phyloP scores from a whole-genome alignment of 164 flowering plant species.

The Taxillus chinensis region DNA sequence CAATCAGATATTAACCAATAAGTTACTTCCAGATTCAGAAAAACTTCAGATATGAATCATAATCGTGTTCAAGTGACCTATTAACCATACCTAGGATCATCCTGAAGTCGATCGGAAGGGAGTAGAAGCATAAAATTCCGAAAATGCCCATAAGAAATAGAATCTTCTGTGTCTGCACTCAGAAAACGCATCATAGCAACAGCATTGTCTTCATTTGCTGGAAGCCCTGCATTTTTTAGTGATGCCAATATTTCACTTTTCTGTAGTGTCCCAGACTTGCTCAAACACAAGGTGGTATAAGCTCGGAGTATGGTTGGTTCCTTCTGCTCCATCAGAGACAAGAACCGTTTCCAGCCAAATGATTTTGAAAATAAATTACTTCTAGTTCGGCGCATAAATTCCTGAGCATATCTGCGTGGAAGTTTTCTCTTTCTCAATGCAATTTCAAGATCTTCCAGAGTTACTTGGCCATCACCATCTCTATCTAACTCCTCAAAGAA shows the following conservation, averaged over 20 bases:
- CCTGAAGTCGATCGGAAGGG: slow-evolving; percentile 88
- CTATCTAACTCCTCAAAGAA: slow-evolving; percentile 95
- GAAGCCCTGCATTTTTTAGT: slow-evolving; percentile 85
- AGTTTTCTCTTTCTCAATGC: slow-evolving; percentile 85
- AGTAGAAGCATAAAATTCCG: slow-evolving; percentile 93
- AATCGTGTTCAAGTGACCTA: slow-evolving; percentile 1
- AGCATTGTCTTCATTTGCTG: slow-evolving; percentile 92
- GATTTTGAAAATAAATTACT: slow-evolving; percentile 87
- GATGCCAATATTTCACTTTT: slow-evolving; percentile 86
- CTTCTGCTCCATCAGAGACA: slow-evolving; percentile 92
- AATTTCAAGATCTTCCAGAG: slow-evolving; percentile 86
- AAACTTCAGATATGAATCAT: not conserved
- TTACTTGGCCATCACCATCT: slow-evolving; percentile 96
- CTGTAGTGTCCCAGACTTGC: slow-evolving; percentile 92
- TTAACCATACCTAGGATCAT: slow-evolving; percentile 81
- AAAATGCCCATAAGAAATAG: slow-evolving; percentile 96
- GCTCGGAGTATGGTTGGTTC: slow-evolving; percentile 96
- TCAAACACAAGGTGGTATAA: slow-evolving; percentile 87
- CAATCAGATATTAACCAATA: not conserved
- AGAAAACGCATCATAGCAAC: slow-evolving; percentile 96
- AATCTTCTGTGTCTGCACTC: slow-evolving; percentile 76
- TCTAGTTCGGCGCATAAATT: slow-evolving; percentile 73
- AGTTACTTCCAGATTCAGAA: not conserved
- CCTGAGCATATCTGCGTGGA: slow-evolving; percentile 84
- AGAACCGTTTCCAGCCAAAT: slow-evolving; percentile 93